Base-by-base conservation (phyloP, 805 yeast species). In the Candida rishiriensis region DNA sequence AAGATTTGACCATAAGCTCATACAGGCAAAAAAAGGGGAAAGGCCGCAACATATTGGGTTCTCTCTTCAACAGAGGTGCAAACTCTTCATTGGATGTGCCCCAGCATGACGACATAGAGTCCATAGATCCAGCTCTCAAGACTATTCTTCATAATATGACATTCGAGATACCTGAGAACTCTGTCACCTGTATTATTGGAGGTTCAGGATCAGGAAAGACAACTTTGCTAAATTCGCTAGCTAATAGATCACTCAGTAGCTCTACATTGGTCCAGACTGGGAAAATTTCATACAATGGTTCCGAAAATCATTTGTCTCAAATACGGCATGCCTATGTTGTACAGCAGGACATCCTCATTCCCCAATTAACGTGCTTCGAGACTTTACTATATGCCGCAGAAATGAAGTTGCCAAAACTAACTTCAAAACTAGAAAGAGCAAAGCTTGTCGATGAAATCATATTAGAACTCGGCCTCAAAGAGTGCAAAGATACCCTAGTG, bases 161-260 rank as follows among this genome's bases (percentile, higher is more conserved):
- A 2, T 72, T 85, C 47, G 79, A 78, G 40, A 68, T 85, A 10
- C 75, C 78, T 0, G 60, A 76, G 12, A 85, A 87, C 14, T 69
- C 83, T 10, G 63, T 88, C 33, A 72, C 88, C 63, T 95, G 95
- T 6, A 84, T 88, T 10, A 75, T 88, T 68, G 96, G 96, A 2
- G 91, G 95, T 0, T 83, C 90, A 0, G 96, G 96, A 0, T 79
- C 88, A 3, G 96, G 95, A 3, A 88, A 88, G 56, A 88, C 96
- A 0, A 85, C 96, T 0, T 60, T 88, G 36, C 66, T 88, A 17
- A 88, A 88, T 57, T 78, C 79, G 0, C 59, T 84, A 39, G 80
- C 88, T 0, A 73, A 78, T 38, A 61, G 84, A 50, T 67, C 55
- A 13, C 43, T 60, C 26, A 50, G 41, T 10, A 52, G 70, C 0